Percentiles rank a stretch among this genome's conserved stretches.
Conservation (phyloP, 257 asterid species). For the Forsythia viridissima region DNA sequence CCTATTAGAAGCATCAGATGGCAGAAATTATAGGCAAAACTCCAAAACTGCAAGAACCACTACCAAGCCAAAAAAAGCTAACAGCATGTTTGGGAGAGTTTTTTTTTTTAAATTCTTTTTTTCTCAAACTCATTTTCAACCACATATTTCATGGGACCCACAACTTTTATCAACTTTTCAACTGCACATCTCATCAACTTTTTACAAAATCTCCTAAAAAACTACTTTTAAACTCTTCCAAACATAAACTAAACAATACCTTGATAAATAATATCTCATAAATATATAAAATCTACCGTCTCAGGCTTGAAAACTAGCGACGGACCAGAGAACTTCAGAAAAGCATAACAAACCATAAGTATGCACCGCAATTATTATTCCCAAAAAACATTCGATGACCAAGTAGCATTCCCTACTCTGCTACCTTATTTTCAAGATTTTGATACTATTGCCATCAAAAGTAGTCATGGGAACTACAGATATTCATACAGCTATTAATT, state of each 20-base stretch:
- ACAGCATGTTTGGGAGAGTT: background rate
- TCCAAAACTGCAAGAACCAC: constrained; percentile 17
- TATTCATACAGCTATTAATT: constrained; percentile 11
- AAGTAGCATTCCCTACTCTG: background rate
- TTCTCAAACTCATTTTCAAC: too few species aligned
- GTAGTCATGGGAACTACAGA: constrained; percentile 4
- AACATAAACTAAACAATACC: background rate
- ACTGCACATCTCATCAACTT: too few species aligned
- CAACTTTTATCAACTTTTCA: too few species aligned
- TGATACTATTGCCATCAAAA: constrained; percentile 1
- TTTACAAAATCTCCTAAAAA: too few species aligned
- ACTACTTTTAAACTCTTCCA: too few species aligned
- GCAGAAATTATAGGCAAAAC: constrained; percentile 10
- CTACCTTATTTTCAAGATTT: background rate
- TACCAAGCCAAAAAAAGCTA: background rate
- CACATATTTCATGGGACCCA: too few species aligned
- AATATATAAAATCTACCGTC: background rate
- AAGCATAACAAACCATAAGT: background rate
- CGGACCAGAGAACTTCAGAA: background rate
- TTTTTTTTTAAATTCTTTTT: too few species aligned
- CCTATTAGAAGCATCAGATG: background rate
- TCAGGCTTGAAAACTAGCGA: background rate
- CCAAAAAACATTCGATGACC: background rate
- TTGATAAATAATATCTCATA: constrained; percentile 3
- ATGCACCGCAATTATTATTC: background rate